phyloP scores from a whole-genome alignment of 352 stramenopile species.

The Globisporangium nagaii region DNA sequence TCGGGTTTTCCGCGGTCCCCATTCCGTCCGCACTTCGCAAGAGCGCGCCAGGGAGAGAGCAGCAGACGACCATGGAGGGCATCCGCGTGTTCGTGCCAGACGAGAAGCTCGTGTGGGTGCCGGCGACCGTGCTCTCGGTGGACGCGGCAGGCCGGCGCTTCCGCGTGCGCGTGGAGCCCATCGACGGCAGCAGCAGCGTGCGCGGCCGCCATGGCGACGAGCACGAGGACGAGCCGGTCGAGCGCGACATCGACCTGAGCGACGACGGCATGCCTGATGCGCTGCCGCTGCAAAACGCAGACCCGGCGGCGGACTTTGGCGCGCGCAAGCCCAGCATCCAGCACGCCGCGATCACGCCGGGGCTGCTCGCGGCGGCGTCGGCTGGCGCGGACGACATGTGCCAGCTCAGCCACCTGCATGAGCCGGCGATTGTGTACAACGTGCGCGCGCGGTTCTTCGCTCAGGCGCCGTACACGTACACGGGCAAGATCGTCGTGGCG shows the following conservation, averaged over 20 bases:
- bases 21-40: too few relatives aligned
- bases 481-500: constrained; percentile 95
- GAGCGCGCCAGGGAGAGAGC: too few relatives aligned
- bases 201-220: constrained; percentile 14
- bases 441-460: constrained; percentile 79
- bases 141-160: constrained; percentile 56
- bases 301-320: neutral
- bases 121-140: constrained; percentile 66
- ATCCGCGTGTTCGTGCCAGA: constrained; percentile 81
- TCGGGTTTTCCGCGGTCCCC: too few relatives aligned
- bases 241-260: constrained; percentile 62
- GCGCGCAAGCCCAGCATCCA: constrained; percentile 6
- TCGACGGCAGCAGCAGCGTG: constrained; percentile 1
- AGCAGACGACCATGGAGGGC: constrained; percentile 84
- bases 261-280: constrained; percentile 72
- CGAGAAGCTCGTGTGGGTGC: constrained; percentile 73
- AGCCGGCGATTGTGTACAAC: constrained; percentile 92
- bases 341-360: constrained; percentile 17
- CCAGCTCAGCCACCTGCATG: constrained; percentile 82
- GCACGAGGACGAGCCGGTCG: constrained; percentile 18
- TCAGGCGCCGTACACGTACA: constrained; percentile 94
- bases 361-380: constrained; percentile 20
- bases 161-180: constrained; percentile 46
- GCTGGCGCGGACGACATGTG: constrained; percentile 81
- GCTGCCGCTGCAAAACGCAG: constrained; percentile 70